Evolutionary conservation across 2,329 filamentous ascomycete species (phyloP), one percentile per base, ranked within the genome.

Genomic region (Clonostachys chloroleuca): DNA sequence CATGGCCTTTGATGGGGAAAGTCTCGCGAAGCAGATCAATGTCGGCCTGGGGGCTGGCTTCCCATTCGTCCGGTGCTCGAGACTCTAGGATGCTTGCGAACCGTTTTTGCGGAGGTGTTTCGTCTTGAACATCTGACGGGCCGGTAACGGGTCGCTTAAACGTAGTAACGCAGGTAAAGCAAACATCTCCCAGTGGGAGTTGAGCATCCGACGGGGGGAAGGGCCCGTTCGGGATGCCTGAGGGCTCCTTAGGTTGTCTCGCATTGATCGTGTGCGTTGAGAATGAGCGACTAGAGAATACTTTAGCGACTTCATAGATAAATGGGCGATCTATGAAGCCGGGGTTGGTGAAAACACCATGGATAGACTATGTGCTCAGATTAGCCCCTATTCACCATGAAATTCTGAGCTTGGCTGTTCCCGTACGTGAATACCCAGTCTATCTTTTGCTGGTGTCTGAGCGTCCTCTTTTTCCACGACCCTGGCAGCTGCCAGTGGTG

Each of bases 301-400:
- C 52, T 5, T 65, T 60, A 3, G 67, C 64, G 4, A 79, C 73
- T 20, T 70, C 66, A 57, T 78, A 79, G 45, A 82, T 59, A 53
- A 77, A 80, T 3, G 79, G 78, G 3, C 77, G 69, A 50, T 80
- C 73, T 2, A 56, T 49, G 5, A 65, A 57, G 6, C 74, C 78
- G 0, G 66, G 63, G 18, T 72, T 67, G 3, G 75, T 75, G 55
- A 81, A 83, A 54, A 72, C 77, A 9, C 77, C 78, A 54, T 80
- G 74, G 18, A 82, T 75, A 9, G 76, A 74, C 77, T 81, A 24
- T 12, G 14, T 5, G 13, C n/a, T 16, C 20, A 7, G 13, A 33
- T 50, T n/a, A 47, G 46, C 47, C 14, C 30, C 35, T 16, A 34
- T 43, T 17, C n/a, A 13, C 20, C 17, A n/a, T 5, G n/a, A 9